Evolutionary conservation across 2,329 filamentous ascomycete species (phyloP), one percentile per base, ranked within the genome.

Genomic region (Pestalotiopsis sp.): DNA sequence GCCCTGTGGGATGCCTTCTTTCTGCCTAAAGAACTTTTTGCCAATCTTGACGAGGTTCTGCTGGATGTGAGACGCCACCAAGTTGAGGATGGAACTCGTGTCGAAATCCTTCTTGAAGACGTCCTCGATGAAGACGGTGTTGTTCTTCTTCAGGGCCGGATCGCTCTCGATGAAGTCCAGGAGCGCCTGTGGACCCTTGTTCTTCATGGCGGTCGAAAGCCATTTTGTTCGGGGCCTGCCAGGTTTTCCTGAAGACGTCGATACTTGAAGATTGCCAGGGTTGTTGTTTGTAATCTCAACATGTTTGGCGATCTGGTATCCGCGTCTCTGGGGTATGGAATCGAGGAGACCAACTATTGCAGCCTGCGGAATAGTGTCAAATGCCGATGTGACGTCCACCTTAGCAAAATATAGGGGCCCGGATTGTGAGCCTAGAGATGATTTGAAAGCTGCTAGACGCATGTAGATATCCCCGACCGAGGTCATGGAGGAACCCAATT

Each of bases 321-420:
- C 81, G 3, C 85, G 79, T 68, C 92, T 82, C 13, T 81, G 82
- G 71, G 79, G 88, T 71, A 87, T 89, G 65, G 76, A 90, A 68
- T 71, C 79, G 71, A 97, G 87, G 31, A 98, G 83, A 27, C 84
- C 78, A 41, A 98, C 76, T 20, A 98, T 83, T 1, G 89, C 88
- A 31, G 87, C 81, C 77, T 98, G 96, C 0, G 96, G 96, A 59
- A 99, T 98, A 0, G 93, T 97, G 79, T 99, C 96, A 77, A 98
- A 99, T 74, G 95, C 97, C 2, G 93, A 90, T 77, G 93, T 89
- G 23, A 99, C 95, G 76, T 99, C 96, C 13, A 97, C 85, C 78
- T 99, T 99, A 69, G 91, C 95, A 80, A 98, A 97, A 79, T 93
- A 98, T 1, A 98, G 80, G 4, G 79, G 83, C 9, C 76, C 74